Evolutionary conservation across 371 early-diverging fungal genomes (phyloP), one percentile per base, ranked within the genome.

Genomic region (Mucor indicus): DNA sequence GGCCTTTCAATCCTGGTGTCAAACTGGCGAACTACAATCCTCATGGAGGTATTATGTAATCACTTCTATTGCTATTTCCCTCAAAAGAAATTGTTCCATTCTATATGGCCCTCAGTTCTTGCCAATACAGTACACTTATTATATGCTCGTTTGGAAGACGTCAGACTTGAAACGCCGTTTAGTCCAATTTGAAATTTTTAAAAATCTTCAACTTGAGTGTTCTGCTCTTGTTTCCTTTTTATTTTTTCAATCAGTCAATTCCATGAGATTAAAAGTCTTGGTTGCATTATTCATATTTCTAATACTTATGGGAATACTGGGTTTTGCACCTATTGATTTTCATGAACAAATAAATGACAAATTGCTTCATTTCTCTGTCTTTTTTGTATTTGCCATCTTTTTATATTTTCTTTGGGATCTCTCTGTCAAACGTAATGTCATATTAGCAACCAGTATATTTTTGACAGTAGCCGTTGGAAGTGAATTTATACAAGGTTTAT

Each of bases 361-460:
- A 43, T 40, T 64, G 3, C 57, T 76, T 10, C 77, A 76, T 24
- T 70, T 65, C 25, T 25, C 38, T 23, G 46, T 62, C 12, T 72
- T 72, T 50, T 60, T 57, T 36, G 53, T 66, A 23, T 41, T 72
- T 7, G 62, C 60, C 9, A 37, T 62, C 4, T 65, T 65, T 25
- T 48, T 76, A 12, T 76, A 70, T 40, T 70, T 59, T 38, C 32
- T 76, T 25, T 76, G 77, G 77, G 57, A 72, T 41, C 44, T 76
- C 5, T 63, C 66, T 4, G 60, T 65, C 19, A 58, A 62, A 30
- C 64, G 67, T 7, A 72, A 76, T 41, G 42, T 70, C 8, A 27
- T 62, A 4, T 36, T 76, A n/a, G 60, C 71, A 0, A 37, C 59
- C 1, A 30, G 33, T 21, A 33, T 54, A 7, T 33, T 72, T 11